Conservation (phyloP, 1,284 basidiomycete species). For the Microbotryomycetes sp. region DNA sequence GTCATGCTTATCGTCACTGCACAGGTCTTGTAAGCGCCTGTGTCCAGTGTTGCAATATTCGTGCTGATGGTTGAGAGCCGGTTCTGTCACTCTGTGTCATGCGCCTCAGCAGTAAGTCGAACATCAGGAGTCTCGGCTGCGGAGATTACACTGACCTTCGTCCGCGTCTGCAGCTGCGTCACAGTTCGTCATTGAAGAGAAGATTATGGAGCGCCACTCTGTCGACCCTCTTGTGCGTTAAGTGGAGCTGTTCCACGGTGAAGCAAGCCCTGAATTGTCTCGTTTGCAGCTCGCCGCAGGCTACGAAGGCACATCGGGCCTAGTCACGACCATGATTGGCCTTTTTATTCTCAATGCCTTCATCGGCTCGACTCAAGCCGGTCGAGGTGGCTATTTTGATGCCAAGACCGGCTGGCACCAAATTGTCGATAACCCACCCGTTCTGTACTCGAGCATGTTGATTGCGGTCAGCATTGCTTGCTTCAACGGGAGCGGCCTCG, state of each 20-base stretch:
- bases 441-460: slow-evolving; percentile 67
- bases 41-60: too few species aligned
- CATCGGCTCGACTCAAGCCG: slow-evolving; percentile 42
- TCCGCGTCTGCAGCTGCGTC: slow-evolving; percentile 53
- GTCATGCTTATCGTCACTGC: slow-evolving; percentile 89
- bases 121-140: too few species aligned
- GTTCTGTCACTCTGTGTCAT: too few species aligned
- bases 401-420: slow-evolving; percentile 82
- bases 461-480: slow-evolving; percentile 62
- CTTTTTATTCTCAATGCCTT: slow-evolving; percentile 61
- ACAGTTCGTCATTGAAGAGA: slow-evolving; percentile 93
- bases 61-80: background rate
- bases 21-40: slow-evolving; percentile 93
- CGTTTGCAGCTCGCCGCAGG: slow-evolving; percentile 66
- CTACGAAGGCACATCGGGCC: slow-evolving; percentile 87
- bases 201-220: slow-evolving; percentile 78
- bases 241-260: background rate
- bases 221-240: slow-evolving; percentile 66
- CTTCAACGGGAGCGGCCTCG: slow-evolving; percentile 87
- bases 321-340: slow-evolving; percentile 63
- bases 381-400: slow-evolving; percentile 78
- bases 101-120: background rate
- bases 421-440: slow-evolving; percentile 68
- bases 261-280: background rate
- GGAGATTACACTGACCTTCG: background rate